phyloP scores from a whole-genome alignment of 148 eudicot genomes.

The Heliamphora exappendiculata region DNA sequence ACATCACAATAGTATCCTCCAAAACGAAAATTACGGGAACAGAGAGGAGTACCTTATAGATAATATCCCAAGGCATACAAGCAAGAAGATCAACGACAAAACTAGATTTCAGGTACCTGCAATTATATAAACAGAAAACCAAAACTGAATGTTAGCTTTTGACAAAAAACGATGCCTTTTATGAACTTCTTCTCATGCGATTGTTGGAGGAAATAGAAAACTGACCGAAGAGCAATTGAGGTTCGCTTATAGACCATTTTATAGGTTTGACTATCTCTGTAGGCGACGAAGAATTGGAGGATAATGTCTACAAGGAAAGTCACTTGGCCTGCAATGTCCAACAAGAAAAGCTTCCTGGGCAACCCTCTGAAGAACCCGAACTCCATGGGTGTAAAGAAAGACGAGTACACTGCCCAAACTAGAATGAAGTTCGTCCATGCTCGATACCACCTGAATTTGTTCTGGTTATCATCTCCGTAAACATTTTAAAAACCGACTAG shows the following conservation, averaged over 20 bases:
- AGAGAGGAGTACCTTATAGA: slow-evolving; percentile 55
- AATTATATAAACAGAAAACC: background rate
- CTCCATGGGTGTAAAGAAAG: slow-evolving; percentile 92
- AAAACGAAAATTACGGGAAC: background rate
- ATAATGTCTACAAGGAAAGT: slow-evolving; percentile 80
- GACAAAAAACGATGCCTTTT: background rate
- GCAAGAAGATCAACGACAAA: slow-evolving; percentile 71
- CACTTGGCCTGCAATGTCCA: slow-evolving; percentile 72
- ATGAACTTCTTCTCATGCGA: background rate
- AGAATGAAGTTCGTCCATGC: slow-evolving; percentile 74
- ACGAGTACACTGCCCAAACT: slow-evolving; percentile 75
- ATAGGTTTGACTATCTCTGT: slow-evolving; percentile 72
- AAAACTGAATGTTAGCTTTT: background rate
- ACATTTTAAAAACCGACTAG: background rate
- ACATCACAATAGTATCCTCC: background rate
- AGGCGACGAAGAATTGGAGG: slow-evolving; percentile 74
- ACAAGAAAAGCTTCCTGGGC: slow-evolving; percentile 58
- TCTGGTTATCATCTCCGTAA: background rate
- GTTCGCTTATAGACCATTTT: slow-evolving; percentile 55
- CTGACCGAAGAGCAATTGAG: slow-evolving; percentile 65
- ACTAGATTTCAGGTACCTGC: slow-evolving; percentile 80
- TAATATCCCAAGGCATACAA: slow-evolving; percentile 89
- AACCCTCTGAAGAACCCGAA: slow-evolving; percentile 91
- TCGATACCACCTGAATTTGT: slow-evolving; percentile 64
- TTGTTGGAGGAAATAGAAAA: slow-evolving; percentile 4